These are phyloP conservation scores for Lentinula lateritia DNA, from an alignment of 768 basidiomycete species.

Conservation along the genomic window DNA sequence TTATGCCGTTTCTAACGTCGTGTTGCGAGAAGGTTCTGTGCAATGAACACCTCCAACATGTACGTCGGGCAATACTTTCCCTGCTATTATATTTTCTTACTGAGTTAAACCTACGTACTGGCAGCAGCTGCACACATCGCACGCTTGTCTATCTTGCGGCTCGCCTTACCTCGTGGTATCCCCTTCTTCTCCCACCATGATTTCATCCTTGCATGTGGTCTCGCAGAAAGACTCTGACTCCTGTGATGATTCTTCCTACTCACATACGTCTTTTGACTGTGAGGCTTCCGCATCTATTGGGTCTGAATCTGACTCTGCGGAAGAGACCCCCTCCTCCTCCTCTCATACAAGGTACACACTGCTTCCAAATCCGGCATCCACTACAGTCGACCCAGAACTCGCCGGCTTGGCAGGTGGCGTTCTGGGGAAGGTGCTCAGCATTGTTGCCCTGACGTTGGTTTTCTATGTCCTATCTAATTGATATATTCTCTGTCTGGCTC, in stretches of 20 bases:
- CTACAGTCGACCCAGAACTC: neutral
- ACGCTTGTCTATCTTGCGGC: neutral
- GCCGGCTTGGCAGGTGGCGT: neutral
- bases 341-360: neutral
- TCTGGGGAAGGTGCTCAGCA: neutral
- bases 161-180: neutral
- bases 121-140: neutral
- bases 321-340: neutral
- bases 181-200: neutral
- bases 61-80: neutral
- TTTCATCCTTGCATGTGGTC: neutral
- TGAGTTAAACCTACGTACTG: neutral
- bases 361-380: neutral
- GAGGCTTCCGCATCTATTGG: neutral
- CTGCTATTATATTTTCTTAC: neutral
- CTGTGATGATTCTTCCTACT: neutral
- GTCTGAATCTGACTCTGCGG: neutral
- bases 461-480: neutral
- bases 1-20: neutral
- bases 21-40: neutral
- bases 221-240: neutral
- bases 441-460: neutral
- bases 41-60: neutral
- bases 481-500: neutral
- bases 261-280: neutral